These are phyloP conservation scores for Hansenula anomala DNA, from an alignment of 1,139 yeast species.

Conservation along the genomic window DNA sequence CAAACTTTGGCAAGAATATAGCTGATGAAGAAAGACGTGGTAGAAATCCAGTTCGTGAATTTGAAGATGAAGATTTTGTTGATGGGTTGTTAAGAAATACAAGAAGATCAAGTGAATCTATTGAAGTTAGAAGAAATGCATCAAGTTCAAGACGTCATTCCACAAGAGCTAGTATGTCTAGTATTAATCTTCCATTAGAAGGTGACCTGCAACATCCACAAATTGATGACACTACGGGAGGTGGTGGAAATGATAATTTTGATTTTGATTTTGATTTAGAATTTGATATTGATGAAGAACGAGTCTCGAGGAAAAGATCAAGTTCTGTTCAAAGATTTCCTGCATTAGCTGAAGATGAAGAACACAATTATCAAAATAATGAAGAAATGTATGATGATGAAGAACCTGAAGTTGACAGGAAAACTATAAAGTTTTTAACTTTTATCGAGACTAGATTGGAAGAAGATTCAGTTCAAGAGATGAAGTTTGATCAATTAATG, in stretches of 20 bases:
- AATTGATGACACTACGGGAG: not conserved
- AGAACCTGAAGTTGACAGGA: conserved; percentile 3
- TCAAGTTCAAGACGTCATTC: conserved; percentile 19
- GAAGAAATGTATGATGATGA: conserved; percentile 8
- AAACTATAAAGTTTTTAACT: conserved; percentile 16
- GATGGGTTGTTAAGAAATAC: conserved; percentile 17
- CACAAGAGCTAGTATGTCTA: conserved; percentile 19
- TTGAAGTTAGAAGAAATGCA: conserved; percentile 18
- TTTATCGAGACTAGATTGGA: conserved; percentile 16
- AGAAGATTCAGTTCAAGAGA: conserved; percentile 7
- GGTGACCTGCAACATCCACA: not conserved
- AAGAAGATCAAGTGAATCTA: conserved; percentile 20
- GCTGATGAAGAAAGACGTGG: conserved; percentile 8
- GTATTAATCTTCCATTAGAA: conserved; percentile 11
- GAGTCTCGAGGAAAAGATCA: conserved; percentile 12
- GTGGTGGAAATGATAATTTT: conserved; percentile 10
- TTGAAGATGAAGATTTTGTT: conserved; percentile 14
- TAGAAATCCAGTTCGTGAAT: conserved; percentile 5
- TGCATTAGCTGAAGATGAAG: conserved; percentile 9
- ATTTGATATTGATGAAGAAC: conserved; percentile 1
- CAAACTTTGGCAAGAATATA: conserved; percentile 2
- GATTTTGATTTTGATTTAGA: conserved; percentile 11
- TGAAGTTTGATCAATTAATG: conserved; percentile 13
- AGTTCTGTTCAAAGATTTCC: conserved; percentile 13
- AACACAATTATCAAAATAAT: not conserved